Base-by-base conservation (phyloP, 345 rosid species). In the Lumnitzera littorea region DNA sequence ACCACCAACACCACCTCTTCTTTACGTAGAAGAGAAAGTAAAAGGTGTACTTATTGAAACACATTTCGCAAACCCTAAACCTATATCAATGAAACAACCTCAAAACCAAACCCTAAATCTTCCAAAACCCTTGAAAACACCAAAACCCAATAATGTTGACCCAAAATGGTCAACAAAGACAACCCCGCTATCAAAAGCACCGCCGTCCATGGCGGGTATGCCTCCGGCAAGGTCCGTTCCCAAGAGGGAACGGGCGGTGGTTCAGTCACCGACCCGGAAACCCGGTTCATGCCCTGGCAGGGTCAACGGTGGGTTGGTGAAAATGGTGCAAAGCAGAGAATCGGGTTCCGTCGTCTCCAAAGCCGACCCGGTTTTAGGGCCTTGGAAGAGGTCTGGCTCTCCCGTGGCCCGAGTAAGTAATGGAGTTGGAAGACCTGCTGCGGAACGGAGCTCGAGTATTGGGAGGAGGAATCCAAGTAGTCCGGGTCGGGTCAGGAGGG, bases 241-340 rank as follows among this genome's bases (percentile, higher is more conserved):
- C 31, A 27, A 41, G 14, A 13, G 13, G 15, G 31, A 17, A 9
- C 63, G 63, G 41, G 43, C 24, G 24, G 3, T 48, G 43, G 53
- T 24, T 49, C 46, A 13, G 53, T 59, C 62, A 0, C 62, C 62
- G 62, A 48, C 51, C 54, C 46, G 63, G 15, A 49, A 36, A 36
- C 43, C 43, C 11, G 43, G 43, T 36, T 36, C 15, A 47, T 46
- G 23, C 24, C 53, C 63, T n/a, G 63, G 31, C n/a, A 43, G 53
- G 23, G 10, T 36, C 43, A 60, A 41, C 8, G 52, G 53, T 13
- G 62, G 62, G 15, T 59, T 52, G n/a, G 25, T 59, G 36, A 48
- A 49, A 31, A 59, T 59, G 13, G 62, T 59, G 31, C 62, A 59
- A 36, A 48, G 62, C 62, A 59, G 43, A 24, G 62, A 59, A 43